A percentile compares a stretch with the other conserved stretches of the same genome.
Evolutionary conservation across 352 stramenopile genomes (phyloP).

Genomic region (Elongisporangium undulatum): DNA sequence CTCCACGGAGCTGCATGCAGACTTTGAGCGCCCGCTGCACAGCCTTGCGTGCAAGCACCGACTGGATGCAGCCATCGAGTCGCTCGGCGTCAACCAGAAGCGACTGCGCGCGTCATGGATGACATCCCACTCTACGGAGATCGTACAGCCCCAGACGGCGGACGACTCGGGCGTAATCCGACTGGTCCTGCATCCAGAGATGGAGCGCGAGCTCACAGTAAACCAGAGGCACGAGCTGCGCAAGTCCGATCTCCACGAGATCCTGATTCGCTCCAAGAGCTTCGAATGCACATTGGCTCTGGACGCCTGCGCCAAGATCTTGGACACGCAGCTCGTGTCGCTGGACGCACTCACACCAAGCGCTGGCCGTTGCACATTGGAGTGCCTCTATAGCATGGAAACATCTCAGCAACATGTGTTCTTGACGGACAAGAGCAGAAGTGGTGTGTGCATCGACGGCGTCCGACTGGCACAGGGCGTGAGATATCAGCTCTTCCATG

Average conservation of each 20-base stretch:
- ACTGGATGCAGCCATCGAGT: not conserved
- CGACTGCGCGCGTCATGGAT: not conserved
- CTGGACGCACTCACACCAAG: constrained; percentile 68
- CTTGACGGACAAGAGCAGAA: constrained; percentile 69
- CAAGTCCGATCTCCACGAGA: constrained; percentile 43
- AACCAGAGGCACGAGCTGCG: constrained; percentile 54
- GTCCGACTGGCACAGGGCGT: constrained; percentile 40
- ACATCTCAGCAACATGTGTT: constrained; percentile 41
- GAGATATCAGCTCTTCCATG: constrained; percentile 43
- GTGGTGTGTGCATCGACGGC: constrained; percentile 68
- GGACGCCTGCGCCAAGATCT: constrained; percentile 48
- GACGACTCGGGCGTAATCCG: constrained; percentile 27
- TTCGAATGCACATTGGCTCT: constrained; percentile 41
- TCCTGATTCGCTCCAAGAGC: constrained; percentile 53
- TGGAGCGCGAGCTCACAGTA: constrained; percentile 49
- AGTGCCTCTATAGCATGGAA: constrained; percentile 37
- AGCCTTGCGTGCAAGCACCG: not conserved
- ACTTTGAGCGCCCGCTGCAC: not conserved
- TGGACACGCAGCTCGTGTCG: constrained; percentile 46
- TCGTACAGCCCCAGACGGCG: not conserved
- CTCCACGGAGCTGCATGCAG: not conserved
- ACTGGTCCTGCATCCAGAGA: constrained; percentile 60
- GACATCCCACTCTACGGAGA: not conserved
- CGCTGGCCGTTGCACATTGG: constrained; percentile 53
- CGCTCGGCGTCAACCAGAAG: not conserved